A percentile compares a stretch with the other conserved stretches of the same genome.
These are phyloP conservation scores for Podaxis sp. DNA, from an alignment of 768 basidiomycete genomes.

Conservation along the genomic window DNA sequence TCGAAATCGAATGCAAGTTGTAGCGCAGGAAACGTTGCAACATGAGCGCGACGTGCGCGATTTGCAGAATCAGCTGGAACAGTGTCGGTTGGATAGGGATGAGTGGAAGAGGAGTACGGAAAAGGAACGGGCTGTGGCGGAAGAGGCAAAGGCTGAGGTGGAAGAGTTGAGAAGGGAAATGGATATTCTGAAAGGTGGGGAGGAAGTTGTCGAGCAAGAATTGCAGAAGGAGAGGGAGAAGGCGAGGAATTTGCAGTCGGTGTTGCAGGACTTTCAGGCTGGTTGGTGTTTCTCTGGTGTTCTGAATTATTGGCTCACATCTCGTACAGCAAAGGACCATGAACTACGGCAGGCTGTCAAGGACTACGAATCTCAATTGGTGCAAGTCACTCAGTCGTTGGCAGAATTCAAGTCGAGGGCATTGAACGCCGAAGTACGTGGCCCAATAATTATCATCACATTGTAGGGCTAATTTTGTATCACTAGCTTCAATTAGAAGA, in stretches of 20 bases:
- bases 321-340: slow-evolving; percentile 77
- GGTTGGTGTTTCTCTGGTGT: slow-evolving; percentile 49
- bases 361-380: slow-evolving; percentile 77
- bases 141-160: slow-evolving; percentile 62
- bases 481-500: slow-evolving; percentile 77
- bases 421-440: slow-evolving; percentile 78
- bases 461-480: slow-evolving; percentile 4
- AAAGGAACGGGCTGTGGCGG: slow-evolving; percentile 68
- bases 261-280: slow-evolving; percentile 92
- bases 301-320: slow-evolving; percentile 5
- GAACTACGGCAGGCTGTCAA: slow-evolving; percentile 85
- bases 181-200: slow-evolving; percentile 61
- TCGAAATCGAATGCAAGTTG: slow-evolving; percentile 65
- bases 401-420: slow-evolving; percentile 93
- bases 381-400: slow-evolving; percentile 67
- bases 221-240: slow-evolving; percentile 73
- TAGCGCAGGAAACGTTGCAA: slow-evolving; percentile 63
- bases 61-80: slow-evolving; percentile 83
- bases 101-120: slow-evolving; percentile 52
- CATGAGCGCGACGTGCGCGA: slow-evolving; percentile 84
- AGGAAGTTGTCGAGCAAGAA: slow-evolving; percentile 53
- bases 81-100: slow-evolving; percentile 76
- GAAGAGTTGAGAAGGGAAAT: slow-evolving; percentile 62
- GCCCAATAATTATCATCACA: neutral
- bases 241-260: slow-evolving; percentile 82